A percentile compares a stretch with the other conserved stretches of the same genome.
phyloP scores from a whole-genome alignment of 352 stramenopile species.

The Phytophthora chlamydospora region DNA sequence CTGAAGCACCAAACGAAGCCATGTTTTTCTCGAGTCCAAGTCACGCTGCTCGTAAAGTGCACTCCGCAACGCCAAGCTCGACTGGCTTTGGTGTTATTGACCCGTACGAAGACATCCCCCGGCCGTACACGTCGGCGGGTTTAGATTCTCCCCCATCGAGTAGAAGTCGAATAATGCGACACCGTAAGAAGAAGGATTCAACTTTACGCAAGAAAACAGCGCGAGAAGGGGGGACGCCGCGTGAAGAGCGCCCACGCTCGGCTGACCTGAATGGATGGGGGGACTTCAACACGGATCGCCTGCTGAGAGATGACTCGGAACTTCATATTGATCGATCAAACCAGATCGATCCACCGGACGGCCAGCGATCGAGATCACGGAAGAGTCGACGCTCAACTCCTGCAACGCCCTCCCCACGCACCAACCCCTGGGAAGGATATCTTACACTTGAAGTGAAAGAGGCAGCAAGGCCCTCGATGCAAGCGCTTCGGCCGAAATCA shows the following conservation, averaged over 20 bases:
- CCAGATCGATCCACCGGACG: constrained; percentile 6
- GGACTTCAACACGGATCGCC: constrained; percentile 59
- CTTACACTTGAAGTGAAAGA: constrained; percentile 22
- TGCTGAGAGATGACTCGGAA: constrained; percentile 38
- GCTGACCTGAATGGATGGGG: constrained; percentile 52
- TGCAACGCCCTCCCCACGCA: constrained; percentile 10
- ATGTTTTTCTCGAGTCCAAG: background rate
- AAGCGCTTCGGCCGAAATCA: constrained; percentile 27
- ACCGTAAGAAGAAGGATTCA: constrained; percentile 16
- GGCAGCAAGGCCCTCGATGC: constrained; percentile 5
- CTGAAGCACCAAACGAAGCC: background rate
- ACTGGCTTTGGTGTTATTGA: constrained; percentile 5
- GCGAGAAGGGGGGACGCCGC: background rate
- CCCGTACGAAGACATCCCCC: constrained; percentile 1
- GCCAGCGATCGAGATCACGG: constrained; percentile 11
- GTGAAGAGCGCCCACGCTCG: constrained; percentile 30
- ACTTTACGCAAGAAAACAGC: constrained; percentile 6
- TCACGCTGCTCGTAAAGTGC: constrained; percentile 19
- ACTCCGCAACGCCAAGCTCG: constrained; percentile 14
- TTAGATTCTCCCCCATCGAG: constrained; percentile 4
- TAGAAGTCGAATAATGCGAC: background rate
- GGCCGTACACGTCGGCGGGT: constrained; percentile 24
- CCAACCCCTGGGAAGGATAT: constrained; percentile 34
- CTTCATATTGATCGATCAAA: constrained; percentile 11
- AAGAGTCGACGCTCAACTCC: constrained; percentile 32